phyloP scores from a whole-genome alignment of 164 flowering plant genomes.

The Tinospora cordifolia region DNA sequence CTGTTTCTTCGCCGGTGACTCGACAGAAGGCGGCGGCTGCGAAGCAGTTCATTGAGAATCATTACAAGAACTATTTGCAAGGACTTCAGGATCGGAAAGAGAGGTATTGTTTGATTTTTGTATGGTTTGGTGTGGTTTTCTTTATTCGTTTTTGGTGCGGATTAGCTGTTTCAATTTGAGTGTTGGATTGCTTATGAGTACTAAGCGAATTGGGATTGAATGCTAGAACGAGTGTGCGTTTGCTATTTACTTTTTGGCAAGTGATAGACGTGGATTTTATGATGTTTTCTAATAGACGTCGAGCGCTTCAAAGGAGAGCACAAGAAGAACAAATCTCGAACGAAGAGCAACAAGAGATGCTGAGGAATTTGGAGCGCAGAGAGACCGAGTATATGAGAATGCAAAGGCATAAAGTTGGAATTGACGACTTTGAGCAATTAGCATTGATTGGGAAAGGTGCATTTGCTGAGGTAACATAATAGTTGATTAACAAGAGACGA shows the following conservation, averaged over 20 bases:
- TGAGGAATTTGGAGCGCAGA: constrained; percentile 66
- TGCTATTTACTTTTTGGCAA: neutral
- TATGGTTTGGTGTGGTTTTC: neutral
- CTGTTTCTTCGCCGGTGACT: constrained; percentile 81
- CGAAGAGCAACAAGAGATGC: constrained; percentile 74
- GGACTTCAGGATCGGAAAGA: constrained; percentile 81
- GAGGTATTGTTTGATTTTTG: constrained; percentile 32
- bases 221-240: neutral
- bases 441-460: constrained; percentile 83
- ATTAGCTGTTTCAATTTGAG: neutral
- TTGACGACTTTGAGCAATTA: constrained; percentile 80
- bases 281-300: constrained; percentile 32
- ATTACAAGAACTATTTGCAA: constrained; percentile 72
- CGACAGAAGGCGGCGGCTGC: constrained; percentile 89
- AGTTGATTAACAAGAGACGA: neutral
- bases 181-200: neutral
- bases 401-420: constrained; percentile 82
- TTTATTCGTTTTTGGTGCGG: neutral
- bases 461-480: constrained; percentile 63
- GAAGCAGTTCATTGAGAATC: constrained; percentile 86
- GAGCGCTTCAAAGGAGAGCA: constrained; percentile 62
- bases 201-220: neutral
- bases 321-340: constrained; percentile 56
- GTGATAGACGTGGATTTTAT: neutral
- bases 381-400: constrained; percentile 84